Conservation (phyloP, 2,329 filamentous ascomycete genomes). For the Cordyceps farinosa region DNA sequence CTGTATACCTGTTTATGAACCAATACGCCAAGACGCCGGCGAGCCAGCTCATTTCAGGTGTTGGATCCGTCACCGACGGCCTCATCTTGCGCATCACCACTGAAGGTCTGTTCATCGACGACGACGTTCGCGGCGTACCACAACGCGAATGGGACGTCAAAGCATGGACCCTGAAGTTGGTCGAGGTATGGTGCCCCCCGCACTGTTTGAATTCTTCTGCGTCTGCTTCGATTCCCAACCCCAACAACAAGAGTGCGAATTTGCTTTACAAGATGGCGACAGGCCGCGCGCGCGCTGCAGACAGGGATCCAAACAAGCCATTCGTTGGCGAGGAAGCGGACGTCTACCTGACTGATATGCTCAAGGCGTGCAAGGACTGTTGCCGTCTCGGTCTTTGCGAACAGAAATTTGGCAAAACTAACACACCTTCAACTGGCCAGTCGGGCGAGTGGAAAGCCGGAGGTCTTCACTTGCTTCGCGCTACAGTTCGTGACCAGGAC, state of each 20-base stretch:
- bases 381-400: conserved; percentile 55
- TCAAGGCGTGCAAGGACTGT: conserved; percentile 61
- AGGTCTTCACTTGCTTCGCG: conserved; percentile 60
- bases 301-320: conserved; percentile 47
- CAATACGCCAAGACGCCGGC: conserved; percentile 82
- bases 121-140: conserved; percentile 85
- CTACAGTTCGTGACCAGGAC: conserved; percentile 62
- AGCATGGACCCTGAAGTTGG: conserved; percentile 90
- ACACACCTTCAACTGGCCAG: conserved; percentile 41
- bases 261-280: conserved; percentile 47
- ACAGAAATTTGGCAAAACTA: conserved; percentile 42
- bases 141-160: conserved; percentile 99
- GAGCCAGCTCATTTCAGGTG: conserved; percentile 83
- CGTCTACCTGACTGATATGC: conserved; percentile 58
- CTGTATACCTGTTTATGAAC: conserved; percentile 90
- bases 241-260: conserved; percentile 40
- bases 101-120: conserved; percentile 94
- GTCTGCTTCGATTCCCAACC: conserved; percentile 37
- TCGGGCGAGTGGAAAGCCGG: conserved; percentile 53
- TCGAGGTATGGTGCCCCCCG: conserved; percentile 81
- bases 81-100: conserved; percentile 88
- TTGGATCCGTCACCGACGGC: conserved; percentile 83
- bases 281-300: conserved; percentile 43
- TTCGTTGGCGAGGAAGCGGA: conserved; percentile 64
- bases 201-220: conserved; percentile 51